A percentile compares a stretch with the other conserved stretches of the same genome.
These are phyloP conservation scores for Sphaerobolus stellatus DNA, from an alignment of 1,284 basidiomycete genomes.

Conservation along the genomic window DNA sequence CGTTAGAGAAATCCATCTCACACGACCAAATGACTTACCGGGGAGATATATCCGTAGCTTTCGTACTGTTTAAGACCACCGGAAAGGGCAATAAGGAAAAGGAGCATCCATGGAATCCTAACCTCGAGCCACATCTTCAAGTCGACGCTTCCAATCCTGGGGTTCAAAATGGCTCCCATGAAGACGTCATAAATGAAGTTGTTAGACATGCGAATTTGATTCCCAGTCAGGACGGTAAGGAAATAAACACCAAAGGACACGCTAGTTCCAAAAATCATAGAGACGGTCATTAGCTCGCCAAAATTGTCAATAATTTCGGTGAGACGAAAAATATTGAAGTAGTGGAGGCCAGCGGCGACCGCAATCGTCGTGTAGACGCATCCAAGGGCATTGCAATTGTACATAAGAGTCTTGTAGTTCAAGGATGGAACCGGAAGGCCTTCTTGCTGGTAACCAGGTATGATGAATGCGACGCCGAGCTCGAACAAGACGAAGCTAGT, in stretches of 20 bases:
- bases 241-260: slow-evolving; percentile 82
- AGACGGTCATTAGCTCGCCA: slow-evolving; percentile 94
- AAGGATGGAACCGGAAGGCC: slow-evolving; percentile 92
- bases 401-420: slow-evolving; percentile 88
- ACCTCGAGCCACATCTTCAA: slow-evolving; percentile 99
- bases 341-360: slow-evolving; percentile 78
- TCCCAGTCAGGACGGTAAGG: slow-evolving; percentile 72
- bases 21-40: slow-evolving; percentile 48
- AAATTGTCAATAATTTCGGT: slow-evolving; percentile 97
- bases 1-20: slow-evolving; percentile 1
- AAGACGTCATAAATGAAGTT: slow-evolving; percentile 94
- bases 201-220: slow-evolving; percentile 89
- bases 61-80: slow-evolving; percentile 97
- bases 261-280: slow-evolving; percentile 88
- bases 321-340: slow-evolving; percentile 83
- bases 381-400: slow-evolving; percentile 94
- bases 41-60: slow-evolving; percentile 86
- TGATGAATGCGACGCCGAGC: slow-evolving; percentile 84
- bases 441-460: slow-evolving; percentile 93
- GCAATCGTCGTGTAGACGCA: slow-evolving; percentile 87
- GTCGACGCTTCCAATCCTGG: slow-evolving; percentile 90
- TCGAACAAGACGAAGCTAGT: slow-evolving; percentile 88
- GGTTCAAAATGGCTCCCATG: slow-evolving; percentile 96
- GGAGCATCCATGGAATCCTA: slow-evolving; percentile 94
- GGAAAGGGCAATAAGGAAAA: slow-evolving; percentile 91